Evolutionary conservation across 2,329 filamentous ascomycete species (phyloP).

Genomic region (Lasiodiplodia gonubiensis): DNA sequence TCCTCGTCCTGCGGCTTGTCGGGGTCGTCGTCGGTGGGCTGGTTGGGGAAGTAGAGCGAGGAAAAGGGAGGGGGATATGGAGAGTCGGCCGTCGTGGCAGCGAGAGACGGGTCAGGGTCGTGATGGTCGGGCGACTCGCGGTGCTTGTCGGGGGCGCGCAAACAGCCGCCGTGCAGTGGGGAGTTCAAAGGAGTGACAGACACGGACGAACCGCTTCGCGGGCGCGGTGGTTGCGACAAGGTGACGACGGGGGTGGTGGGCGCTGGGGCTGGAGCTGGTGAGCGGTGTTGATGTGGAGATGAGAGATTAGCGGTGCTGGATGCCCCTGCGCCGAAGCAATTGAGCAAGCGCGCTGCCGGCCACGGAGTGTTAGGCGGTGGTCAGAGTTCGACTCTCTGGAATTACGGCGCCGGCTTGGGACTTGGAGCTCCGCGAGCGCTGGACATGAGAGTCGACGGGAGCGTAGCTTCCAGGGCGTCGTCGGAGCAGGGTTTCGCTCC

Average conservation of each 20-base stretch:
- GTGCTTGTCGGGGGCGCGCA: slow-evolving; percentile 27
- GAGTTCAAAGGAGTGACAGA: slow-evolving; percentile 48
- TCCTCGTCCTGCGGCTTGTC: slow-evolving; percentile 49
- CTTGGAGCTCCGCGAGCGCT: no score
- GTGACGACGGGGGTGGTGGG: slow-evolving; percentile 42
- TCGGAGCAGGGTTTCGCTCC: slow-evolving; percentile 19
- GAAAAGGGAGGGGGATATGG: slow-evolving; percentile 67
- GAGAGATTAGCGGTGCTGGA: slow-evolving; percentile 27
- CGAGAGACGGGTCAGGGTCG: slow-evolving; percentile 28
- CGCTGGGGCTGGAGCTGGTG: slow-evolving; percentile 22
- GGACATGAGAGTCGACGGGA: slow-evolving; percentile 11
- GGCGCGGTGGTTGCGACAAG: slow-evolving; percentile 52
- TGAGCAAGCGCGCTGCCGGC: slow-evolving; percentile 37
- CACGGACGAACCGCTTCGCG: slow-evolving; percentile 53
- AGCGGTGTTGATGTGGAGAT: slow-evolving; percentile 28
- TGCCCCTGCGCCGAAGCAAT: slow-evolving; percentile 33
- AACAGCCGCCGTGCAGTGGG: slow-evolving; percentile 36
- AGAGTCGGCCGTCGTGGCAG: slow-evolving; percentile 57
- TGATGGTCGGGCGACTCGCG: slow-evolving; percentile 24
- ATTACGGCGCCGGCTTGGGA: no score
- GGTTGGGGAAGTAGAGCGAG: slow-evolving; percentile 64
- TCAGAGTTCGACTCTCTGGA: slow-evolving; percentile 31
- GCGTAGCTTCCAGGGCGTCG: slow-evolving; percentile 15
- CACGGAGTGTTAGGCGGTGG: slow-evolving; percentile 35
- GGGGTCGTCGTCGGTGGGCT: slow-evolving; percentile 53